A percentile compares a stretch with the other conserved stretches of the same genome.
These are phyloP conservation scores for Nepenthes alata DNA, from an alignment of 179 eudicot genomes.

Conservation along the genomic window DNA sequence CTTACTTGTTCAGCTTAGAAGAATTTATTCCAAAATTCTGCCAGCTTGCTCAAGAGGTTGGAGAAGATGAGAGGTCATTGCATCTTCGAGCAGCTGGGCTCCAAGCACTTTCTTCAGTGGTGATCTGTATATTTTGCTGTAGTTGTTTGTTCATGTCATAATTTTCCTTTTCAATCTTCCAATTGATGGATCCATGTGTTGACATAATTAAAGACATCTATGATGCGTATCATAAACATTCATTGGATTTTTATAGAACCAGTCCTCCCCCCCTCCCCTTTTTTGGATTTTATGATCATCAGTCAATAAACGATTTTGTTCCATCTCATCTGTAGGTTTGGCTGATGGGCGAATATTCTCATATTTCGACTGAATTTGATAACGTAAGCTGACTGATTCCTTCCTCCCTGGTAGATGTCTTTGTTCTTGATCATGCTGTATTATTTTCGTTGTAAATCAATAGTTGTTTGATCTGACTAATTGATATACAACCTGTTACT, in stretches of 20 bases:
- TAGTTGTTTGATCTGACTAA: background rate
- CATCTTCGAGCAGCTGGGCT: conserved; percentile 71
- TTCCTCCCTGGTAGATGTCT: background rate
- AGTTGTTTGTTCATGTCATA: background rate
- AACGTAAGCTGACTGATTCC: conserved; percentile 45
- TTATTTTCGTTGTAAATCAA: background rate
- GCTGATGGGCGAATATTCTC: conserved; percentile 93
- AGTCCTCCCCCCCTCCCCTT: too few relatives aligned
- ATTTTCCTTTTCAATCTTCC: background rate
- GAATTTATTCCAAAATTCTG: conserved; percentile 79
- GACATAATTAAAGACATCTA: too few relatives aligned
- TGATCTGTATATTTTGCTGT: conserved; percentile 19
- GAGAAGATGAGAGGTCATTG: conserved; percentile 67
- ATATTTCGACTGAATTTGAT: conserved; percentile 72
- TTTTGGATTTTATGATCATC: too few relatives aligned
- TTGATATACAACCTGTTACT: background rate
- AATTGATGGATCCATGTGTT: background rate
- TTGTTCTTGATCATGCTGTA: background rate
- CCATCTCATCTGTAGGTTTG: conserved; percentile 49
- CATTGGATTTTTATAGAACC: too few relatives aligned
- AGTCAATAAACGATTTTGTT: background rate
- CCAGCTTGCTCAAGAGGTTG: conserved; percentile 87
- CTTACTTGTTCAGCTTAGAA: conserved; percentile 81
- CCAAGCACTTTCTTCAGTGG: conserved; percentile 91
- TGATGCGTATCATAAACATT: too few relatives aligned